A percentile compares a stretch with the other conserved stretches of the same genome.
Conservation (phyloP, 1,284 basidiomycete genomes). For the Athelia sp. region DNA sequence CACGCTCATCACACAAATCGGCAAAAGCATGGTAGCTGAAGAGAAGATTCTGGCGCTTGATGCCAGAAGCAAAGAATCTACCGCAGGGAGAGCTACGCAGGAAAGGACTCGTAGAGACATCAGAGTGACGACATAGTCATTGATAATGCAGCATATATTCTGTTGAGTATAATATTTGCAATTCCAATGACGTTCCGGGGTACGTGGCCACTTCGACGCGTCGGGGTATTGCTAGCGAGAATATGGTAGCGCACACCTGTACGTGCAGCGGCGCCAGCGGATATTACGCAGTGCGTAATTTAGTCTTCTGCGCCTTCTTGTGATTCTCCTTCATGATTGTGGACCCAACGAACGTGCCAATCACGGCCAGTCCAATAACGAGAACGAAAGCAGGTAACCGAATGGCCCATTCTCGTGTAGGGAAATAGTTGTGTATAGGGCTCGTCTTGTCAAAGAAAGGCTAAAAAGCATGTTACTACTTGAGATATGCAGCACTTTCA, state of each 20-base stretch:
- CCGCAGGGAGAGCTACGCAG: background rate
- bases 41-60: constrained; percentile 56
- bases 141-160: constrained; percentile 8
- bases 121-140: constrained; percentile 12
- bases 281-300: constrained; percentile 45
- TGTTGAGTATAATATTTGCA: constrained; percentile 3
- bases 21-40: constrained; percentile 53
- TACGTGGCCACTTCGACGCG: background rate
- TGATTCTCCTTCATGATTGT: constrained; percentile 74
- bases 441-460: constrained; percentile 80
- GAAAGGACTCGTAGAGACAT: constrained; percentile 12
- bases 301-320: constrained; percentile 57
- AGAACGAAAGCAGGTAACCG: constrained; percentile 81
- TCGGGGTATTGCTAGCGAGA: too few species aligned
- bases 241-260: too few species aligned
- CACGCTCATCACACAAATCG: constrained; percentile 44
- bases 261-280: too few species aligned
- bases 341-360: constrained; percentile 74
- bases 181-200: constrained; percentile 1
- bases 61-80: constrained; percentile 22
- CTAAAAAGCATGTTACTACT: constrained; percentile 32
- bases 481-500: background rate
- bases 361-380: constrained; percentile 69
- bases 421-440: constrained; percentile 75
- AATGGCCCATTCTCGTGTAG: constrained; percentile 86